Conservation (phyloP, 2,329 filamentous ascomycete genomes). For the Pseudonectria foliicola region DNA sequence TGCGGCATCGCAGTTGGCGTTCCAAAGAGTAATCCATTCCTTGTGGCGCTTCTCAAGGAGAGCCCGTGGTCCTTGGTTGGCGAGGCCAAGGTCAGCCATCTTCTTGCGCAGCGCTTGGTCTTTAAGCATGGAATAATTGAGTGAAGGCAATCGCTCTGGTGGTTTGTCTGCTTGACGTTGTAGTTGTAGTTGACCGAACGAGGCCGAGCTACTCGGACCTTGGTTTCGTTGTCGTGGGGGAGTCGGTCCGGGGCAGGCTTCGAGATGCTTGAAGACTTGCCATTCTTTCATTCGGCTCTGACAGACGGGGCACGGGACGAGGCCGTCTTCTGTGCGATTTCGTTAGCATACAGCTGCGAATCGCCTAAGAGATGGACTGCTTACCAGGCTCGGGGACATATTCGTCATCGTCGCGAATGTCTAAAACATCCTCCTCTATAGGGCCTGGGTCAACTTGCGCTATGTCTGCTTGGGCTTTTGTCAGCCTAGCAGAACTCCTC, state of each 20-base stretch:
- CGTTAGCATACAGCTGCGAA: constrained; percentile 7
- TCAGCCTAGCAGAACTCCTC: constrained; percentile 43
- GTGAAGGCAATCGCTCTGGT: constrained; percentile 63
- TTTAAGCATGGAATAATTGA: constrained; percentile 84
- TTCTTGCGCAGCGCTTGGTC: constrained; percentile 74
- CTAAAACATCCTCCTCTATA: constrained; percentile 16
- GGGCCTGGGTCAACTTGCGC: constrained; percentile 12
- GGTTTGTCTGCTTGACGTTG: constrained; percentile 29
- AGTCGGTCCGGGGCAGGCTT: constrained; percentile 47
- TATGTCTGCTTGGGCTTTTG: constrained; percentile 33
- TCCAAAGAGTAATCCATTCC: constrained; percentile 95
- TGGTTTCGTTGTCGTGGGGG: constrained; percentile 3
- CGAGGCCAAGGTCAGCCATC: constrained; percentile 71
- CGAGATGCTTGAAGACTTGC: constrained; percentile 73
- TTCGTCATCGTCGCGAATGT: constrained; percentile 23
- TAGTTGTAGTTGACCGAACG: constrained; percentile 16
- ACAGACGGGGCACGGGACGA: constrained; percentile 82
- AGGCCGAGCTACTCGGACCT: constrained; percentile 4
- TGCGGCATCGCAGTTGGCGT: constrained; percentile 87
- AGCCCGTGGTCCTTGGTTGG: constrained; percentile 57
- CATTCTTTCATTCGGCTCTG: constrained; percentile 69
- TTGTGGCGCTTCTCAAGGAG: constrained; percentile 74
- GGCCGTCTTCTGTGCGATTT: constrained; percentile 53
- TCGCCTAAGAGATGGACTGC: not conserved
- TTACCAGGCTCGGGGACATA: constrained; percentile 24